These are phyloP conservation scores for Candida multigemmis DNA, from an alignment of 805 yeast species.

Conservation along the genomic window DNA sequence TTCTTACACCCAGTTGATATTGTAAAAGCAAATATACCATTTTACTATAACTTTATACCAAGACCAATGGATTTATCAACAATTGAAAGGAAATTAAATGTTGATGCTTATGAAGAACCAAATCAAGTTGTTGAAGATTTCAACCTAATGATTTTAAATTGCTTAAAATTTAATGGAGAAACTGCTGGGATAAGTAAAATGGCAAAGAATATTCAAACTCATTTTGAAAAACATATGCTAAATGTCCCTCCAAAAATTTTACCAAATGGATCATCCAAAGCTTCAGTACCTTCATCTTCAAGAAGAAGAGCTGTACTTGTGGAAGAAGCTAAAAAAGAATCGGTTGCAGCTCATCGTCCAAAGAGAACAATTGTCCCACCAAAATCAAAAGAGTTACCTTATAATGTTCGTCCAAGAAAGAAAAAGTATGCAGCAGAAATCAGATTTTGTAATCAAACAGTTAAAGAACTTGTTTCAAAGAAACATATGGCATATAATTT, in stretches of 20 bases:
- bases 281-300: conserved; percentile 8
- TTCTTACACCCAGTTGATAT: conserved; percentile 87
- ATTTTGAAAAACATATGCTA: conserved; percentile 87
- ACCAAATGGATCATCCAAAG: conserved; percentile 7
- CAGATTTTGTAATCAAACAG: conserved; percentile 71
- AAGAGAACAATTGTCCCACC: conserved; percentile 97
- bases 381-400: conserved; percentile 85
- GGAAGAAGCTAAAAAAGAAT: conserved; percentile 38
- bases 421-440: conserved; percentile 87
- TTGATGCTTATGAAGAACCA: conserved; percentile 64
- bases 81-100: conserved; percentile 70
- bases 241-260: conserved; percentile 69
- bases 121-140: conserved; percentile 68
- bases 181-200: conserved; percentile 77
- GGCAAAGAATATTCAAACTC: conserved; percentile 86
- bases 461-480: conserved; percentile 76
- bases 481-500: conserved; percentile 78
- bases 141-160: conserved; percentile 76
- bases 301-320: no score
- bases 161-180: conserved; percentile 78
- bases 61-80: conserved; percentile 93
- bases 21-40: conserved; percentile 80
- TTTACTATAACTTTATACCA: conserved; percentile 73
- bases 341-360: conserved; percentile 75
- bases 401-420: conserved; percentile 83